Base-by-base conservation (phyloP, 768 basidiomycete genomes). In the Hirschioporus abietinus region DNA sequence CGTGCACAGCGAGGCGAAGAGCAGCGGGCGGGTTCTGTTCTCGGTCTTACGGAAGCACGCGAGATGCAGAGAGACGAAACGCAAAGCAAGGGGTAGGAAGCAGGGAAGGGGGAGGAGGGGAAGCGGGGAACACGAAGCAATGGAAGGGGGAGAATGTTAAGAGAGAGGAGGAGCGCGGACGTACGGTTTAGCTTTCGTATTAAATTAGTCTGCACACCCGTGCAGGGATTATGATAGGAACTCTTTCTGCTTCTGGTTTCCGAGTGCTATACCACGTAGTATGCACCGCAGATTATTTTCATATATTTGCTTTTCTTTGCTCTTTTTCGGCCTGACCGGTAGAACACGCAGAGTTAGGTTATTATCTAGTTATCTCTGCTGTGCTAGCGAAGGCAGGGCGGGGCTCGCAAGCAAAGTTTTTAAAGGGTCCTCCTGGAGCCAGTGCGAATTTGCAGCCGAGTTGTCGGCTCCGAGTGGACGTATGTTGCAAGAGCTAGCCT, bases 51-150 rank as follows among this genome's bases (percentile, higher is more conserved):
- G 42, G 42, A 52, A 52, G 42, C 42, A 52, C 42, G 42, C 42
- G 42, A 52, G 42, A 52, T 52, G 42, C 42, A 52, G 42, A 52
- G 42, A 20, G 42, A 52, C 42, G 42, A 52, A 52, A 52, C 42
- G 42, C 42, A 52, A 52, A 52, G 42, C 42, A 52, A 52, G 42
- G 42, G 42, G 42, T 52, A 52, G 42, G 42, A 52, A 52, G 42
- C 42, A 52, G 42, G 42, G 42, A 52, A 52, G 42, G 15, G 42
- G 42, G 42, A 36, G 42, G 42, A 20, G 42, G 42, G 42, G 42
- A 52, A 52, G 42, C 4, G 12, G 42, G 42, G 42, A 52, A 52
- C 15, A 20, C 42, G 42, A 52, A 52, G 42, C 42, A 20, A 52
- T 52, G 42, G 42, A 52, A 52, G 42, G 42, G 42, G 42, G 42